phyloP scores from a whole-genome alignment of 2,329 filamentous ascomycete species.

The Ilyonectria mors-panacis region DNA sequence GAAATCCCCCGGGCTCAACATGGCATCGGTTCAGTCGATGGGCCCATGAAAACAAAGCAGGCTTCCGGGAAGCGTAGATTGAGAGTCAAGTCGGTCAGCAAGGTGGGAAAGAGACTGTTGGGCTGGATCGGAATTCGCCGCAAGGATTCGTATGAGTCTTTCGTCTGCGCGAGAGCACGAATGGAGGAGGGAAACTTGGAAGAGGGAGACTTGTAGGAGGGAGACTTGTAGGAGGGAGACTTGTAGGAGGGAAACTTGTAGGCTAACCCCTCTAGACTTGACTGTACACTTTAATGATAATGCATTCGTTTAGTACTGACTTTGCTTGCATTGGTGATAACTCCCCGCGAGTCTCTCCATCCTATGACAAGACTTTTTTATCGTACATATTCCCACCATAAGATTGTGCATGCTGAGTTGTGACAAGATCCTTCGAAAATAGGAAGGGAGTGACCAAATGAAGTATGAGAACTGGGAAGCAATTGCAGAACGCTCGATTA shows the following conservation, averaged over 20 bases:
- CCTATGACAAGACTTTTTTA: slow-evolving; percentile 15
- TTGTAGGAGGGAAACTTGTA: background rate
- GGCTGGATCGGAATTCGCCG: background rate
- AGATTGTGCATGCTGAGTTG: slow-evolving; percentile 34
- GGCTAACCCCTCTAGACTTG: background rate
- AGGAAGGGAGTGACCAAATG: slow-evolving; percentile 30
- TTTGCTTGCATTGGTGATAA: slow-evolving; percentile 21
- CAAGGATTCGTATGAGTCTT: background rate
- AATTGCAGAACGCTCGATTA: slow-evolving; percentile 36
- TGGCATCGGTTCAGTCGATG: background rate
- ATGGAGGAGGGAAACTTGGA: background rate
- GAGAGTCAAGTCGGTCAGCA: background rate
- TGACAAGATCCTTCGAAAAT: slow-evolving; percentile 21
- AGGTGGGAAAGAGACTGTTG: background rate
- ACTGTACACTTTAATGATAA: background rate
- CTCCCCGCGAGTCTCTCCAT: slow-evolving; percentile 31
- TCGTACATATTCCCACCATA: slow-evolving; percentile 31
- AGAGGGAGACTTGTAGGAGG: too few species aligned
- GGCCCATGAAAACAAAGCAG: background rate
- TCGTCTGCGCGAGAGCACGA: background rate
- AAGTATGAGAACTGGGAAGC: slow-evolving; percentile 35
- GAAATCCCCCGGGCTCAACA: too few species aligned
- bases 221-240: too few species aligned
- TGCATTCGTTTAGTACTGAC: background rate
- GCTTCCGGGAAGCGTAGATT: too few species aligned